Base-by-base conservation (phyloP, 2,329 filamentous ascomycete species). In the Ampelomyces quisqualis region DNA sequence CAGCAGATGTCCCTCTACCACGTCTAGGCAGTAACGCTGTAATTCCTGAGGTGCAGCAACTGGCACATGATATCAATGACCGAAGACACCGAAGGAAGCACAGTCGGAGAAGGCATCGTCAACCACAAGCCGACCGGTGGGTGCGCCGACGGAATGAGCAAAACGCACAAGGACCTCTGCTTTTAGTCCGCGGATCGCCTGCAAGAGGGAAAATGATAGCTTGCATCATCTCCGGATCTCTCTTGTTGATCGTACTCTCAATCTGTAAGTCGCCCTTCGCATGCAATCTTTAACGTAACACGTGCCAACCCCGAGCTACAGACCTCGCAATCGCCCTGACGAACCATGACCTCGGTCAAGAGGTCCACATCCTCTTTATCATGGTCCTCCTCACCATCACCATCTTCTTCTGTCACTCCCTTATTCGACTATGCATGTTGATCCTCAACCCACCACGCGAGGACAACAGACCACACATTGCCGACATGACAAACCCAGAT, bases 331-430 rank as follows among this genome's bases (percentile, higher is more conserved):
- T 95, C 30, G 79, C 82, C 14, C 73, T 90, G 30, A 84, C 84
- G 3, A 76, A 80, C 46, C 79, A 78, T 27, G 75, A 81, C 45
- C 73, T 79, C 35, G 79, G 79, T 28, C 80, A 80, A 63, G 85
- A 89, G 66, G 84, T 94, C 59, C 86, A 89, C 57, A 80, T 94
- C 44, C 74, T 94, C 38, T 77, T 95, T 45, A 84, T 95, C 41
- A 76, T 95, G 38, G 76, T 90, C 50, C 84, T 94, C 42, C 70
- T 94, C 36, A 73, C 84, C 37, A 78, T 84, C 22, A 83, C 85
- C 2, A 80, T 91, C 51, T 82, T 94, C 69, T 93, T 95, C 74
- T 85, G 82, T 58, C 88, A 94, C 68, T 81, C 83, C 28, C 71
- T 93, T 11, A 79, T 93, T 42, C 82, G 86, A 13, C 75, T 94